phyloP scores from a whole-genome alignment of 2,329 filamentous ascomycete genomes.

The Penicillium sp. region DNA sequence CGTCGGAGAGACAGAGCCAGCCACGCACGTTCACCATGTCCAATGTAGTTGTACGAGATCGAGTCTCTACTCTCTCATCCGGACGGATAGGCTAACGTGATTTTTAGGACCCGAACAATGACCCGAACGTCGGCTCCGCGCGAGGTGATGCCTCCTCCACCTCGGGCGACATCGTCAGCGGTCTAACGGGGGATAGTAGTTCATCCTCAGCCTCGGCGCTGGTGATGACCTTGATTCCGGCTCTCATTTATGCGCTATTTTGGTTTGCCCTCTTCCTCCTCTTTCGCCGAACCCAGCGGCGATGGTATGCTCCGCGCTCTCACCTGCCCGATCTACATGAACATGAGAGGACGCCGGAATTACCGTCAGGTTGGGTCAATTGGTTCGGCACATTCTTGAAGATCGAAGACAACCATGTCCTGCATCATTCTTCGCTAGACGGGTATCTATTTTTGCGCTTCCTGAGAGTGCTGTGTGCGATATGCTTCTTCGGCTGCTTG shows the following conservation, averaged over 20 bases:
- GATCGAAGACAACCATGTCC: constrained; percentile 71
- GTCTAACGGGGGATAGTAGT: constrained; percentile 36
- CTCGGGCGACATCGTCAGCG: constrained; percentile 29
- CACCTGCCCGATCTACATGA: constrained; percentile 43
- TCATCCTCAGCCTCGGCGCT: constrained; percentile 55
- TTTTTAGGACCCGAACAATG: constrained; percentile 37
- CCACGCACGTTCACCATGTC: constrained; percentile 14
- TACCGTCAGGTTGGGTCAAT: constrained; percentile 49
- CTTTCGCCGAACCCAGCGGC: constrained; percentile 44
- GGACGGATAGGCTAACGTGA: not conserved
- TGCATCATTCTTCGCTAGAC: constrained; percentile 87
- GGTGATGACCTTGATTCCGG: constrained; percentile 50
- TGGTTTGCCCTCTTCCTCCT: constrained; percentile 48
- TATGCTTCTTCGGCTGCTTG: constrained; percentile 76
- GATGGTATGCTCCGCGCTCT: constrained; percentile 48
- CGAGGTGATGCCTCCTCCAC: constrained; percentile 39
- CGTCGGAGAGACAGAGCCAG: not conserved
- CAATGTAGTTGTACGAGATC: constrained; percentile 11
- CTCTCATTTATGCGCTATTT: constrained; percentile 44
- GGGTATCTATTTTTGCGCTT: constrained; percentile 90
- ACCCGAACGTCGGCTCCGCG: constrained; percentile 43
- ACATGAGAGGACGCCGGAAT: constrained; percentile 49
- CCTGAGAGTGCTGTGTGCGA: constrained; percentile 71
- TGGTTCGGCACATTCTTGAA: constrained; percentile 55
- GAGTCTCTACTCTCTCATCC: not conserved